phyloP scores from a whole-genome alignment of 306 rosid species.

The Cyamopsis tetragonoloba region DNA sequence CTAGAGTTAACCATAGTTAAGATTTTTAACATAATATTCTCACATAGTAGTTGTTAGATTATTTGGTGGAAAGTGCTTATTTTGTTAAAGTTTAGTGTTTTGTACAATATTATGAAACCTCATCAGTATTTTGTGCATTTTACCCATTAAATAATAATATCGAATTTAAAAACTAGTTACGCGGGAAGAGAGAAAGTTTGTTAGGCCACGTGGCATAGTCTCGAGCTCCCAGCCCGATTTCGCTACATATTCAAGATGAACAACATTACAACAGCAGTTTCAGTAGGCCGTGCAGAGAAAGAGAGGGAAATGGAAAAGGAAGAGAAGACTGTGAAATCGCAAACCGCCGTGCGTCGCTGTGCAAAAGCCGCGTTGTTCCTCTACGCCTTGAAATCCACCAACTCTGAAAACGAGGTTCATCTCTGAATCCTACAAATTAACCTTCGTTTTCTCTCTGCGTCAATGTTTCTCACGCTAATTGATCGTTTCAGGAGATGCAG shows the following conservation, averaged over 20 bases:
- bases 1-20: too few species aligned
- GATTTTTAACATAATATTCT: too few species aligned
- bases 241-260: not conserved
- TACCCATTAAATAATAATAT: too few species aligned
- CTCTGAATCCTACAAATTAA: not conserved
- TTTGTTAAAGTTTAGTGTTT: too few species aligned
- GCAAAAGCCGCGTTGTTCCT: slow-evolving; percentile 60
- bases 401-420: slow-evolving; percentile 16
- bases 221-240: not conserved
- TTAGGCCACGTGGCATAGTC: not conserved
- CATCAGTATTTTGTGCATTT: too few species aligned
- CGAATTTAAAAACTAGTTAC: not conserved
- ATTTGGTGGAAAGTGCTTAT: too few species aligned
- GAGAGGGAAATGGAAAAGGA: slow-evolving; percentile 25
- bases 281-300: not conserved
- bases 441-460: not conserved
- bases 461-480: not conserved
- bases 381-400: slow-evolving; percentile 35
- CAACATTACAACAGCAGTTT: not conserved
- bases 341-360: slow-evolving; percentile 32
- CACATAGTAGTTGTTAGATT: too few species aligned
- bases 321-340: slow-evolving; percentile 31
- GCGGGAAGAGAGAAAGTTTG: not conserved
- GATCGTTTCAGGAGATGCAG: slow-evolving; percentile 28
- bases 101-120: too few species aligned